Evolutionary conservation across 805 yeast genomes (phyloP).

Genomic region (Zygosaccharomyces pseudorouxii): DNA sequence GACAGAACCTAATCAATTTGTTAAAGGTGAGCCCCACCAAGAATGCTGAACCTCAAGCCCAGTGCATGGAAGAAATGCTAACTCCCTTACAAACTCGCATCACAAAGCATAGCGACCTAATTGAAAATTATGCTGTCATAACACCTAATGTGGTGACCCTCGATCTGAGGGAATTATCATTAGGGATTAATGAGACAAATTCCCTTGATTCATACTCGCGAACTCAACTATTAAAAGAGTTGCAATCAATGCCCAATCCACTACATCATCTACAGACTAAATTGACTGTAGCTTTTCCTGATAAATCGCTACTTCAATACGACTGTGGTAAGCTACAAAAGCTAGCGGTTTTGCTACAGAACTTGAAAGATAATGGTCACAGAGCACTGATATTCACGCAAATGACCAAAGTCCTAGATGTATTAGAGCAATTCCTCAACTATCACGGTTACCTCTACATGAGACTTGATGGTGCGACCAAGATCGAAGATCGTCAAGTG

Average conservation of each 20-base stretch:
- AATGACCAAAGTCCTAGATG: constrained; percentile 94
- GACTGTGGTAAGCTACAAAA: constrained; percentile 97
- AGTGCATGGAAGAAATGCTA: constrained; percentile 33
- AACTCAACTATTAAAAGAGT: constrained; percentile 12
- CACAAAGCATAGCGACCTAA: constrained; percentile 41
- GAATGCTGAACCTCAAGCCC: constrained; percentile 1
- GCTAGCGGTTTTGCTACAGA: constrained; percentile 67
- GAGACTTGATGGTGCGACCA: constrained; percentile 96
- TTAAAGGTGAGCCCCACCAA: not conserved
- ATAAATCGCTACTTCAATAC: constrained; percentile 82
- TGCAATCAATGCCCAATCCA: constrained; percentile 39
- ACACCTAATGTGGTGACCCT: constrained; percentile 83
- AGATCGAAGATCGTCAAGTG: constrained; percentile 92
- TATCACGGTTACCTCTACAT: constrained; percentile 91
- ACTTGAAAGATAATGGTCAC: constrained; percentile 81
- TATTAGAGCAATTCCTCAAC: constrained; percentile 87
- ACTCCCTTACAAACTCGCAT: constrained; percentile 42
- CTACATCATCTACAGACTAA: constrained; percentile 83
- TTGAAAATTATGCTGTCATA: constrained; percentile 76
- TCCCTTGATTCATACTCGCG: constrained; percentile 30
- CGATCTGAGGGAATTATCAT: constrained; percentile 50
- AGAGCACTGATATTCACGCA: constrained; percentile 94
- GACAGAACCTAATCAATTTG: constrained; percentile 46
- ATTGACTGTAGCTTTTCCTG: constrained; percentile 92
- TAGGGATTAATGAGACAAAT: constrained; percentile 28